These are phyloP conservation scores for Pyrenochaeta sp. DNA, from an alignment of 2,329 filamentous ascomycete species.

Conservation along the genomic window DNA sequence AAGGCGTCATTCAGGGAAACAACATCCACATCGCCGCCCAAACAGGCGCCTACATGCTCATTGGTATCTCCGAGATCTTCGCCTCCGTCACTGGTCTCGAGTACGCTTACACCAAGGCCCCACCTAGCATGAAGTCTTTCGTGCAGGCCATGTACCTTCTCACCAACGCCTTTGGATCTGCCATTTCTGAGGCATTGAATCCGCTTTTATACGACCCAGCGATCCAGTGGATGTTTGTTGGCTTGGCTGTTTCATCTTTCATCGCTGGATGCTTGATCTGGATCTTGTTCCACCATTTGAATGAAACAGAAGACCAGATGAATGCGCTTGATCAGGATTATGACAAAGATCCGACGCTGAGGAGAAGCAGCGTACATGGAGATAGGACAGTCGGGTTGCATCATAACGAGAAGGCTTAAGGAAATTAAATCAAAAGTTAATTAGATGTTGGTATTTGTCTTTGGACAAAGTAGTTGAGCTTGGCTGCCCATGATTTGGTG, in stretches of 20 bases:
- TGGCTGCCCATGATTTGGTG: too few species aligned
- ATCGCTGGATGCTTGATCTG: slow-evolving; percentile 46
- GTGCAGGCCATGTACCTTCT: slow-evolving; percentile 66
- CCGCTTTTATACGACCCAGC: slow-evolving; percentile 70
- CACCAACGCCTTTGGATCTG: slow-evolving; percentile 67
- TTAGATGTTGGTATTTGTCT: neutral
- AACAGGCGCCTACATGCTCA: slow-evolving; percentile 58
- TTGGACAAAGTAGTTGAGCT: too few species aligned
- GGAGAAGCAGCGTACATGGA: slow-evolving; percentile 31
- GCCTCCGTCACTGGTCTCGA: slow-evolving; percentile 58
- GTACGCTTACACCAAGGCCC: slow-evolving; percentile 59
- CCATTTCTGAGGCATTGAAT: slow-evolving; percentile 70
- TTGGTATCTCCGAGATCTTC: slow-evolving; percentile 59
- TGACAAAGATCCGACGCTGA: slow-evolving; percentile 42
- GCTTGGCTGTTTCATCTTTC: slow-evolving; percentile 41
- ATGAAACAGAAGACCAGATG: slow-evolving; percentile 47
- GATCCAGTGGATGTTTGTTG: slow-evolving; percentile 69
- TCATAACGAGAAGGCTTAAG: slow-evolving; percentile 20
- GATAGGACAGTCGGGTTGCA: slow-evolving; percentile 33
- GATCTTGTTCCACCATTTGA: slow-evolving; percentile 50
- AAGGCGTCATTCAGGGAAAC: slow-evolving; percentile 45
- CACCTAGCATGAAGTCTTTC: slow-evolving; percentile 58
- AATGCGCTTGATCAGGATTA: slow-evolving; percentile 47
- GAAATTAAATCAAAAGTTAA: neutral
- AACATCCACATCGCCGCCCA: slow-evolving; percentile 57